Percentiles rank a stretch among this genome's conserved stretches.
Evolutionary conservation across 768 basidiomycete species (phyloP).

Genomic region (Mycena sanguinolenta): DNA sequence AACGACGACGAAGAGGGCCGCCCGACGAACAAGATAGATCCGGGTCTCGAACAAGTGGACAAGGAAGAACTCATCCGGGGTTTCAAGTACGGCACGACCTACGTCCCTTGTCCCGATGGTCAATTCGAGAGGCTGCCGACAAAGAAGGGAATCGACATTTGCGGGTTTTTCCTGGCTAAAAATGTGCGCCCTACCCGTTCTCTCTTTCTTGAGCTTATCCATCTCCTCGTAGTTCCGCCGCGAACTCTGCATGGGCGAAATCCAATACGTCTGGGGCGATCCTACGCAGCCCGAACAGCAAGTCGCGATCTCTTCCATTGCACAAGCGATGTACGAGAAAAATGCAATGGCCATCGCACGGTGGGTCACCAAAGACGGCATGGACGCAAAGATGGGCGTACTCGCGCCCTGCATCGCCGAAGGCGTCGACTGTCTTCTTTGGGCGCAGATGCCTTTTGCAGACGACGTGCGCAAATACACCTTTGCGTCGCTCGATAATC

Average conservation of each 20-base stretch:
- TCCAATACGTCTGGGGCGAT: conserved; percentile 89
- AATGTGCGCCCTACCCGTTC: conserved; percentile 61
- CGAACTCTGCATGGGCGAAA: conserved; percentile 85
- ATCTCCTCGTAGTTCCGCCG: conserved; percentile 75
- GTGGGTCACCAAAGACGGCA: conserved; percentile 80
- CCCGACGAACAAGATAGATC: conserved; percentile 48
- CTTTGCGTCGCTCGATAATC: conserved; percentile 83
- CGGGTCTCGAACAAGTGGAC: conserved; percentile 69
- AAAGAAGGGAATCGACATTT: conserved; percentile 87
- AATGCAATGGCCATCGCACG: conserved; percentile 83
- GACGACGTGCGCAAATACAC: conserved; percentile 92
- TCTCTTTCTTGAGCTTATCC: not conserved
- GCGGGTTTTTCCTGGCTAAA: conserved; percentile 80
- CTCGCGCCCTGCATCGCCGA: conserved; percentile 73
- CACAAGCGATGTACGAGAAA: conserved; percentile 82
- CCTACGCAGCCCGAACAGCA: conserved; percentile 75
- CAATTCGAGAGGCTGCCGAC: conserved; percentile 83
- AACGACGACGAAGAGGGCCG: conserved; percentile 44
- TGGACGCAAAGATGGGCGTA: conserved; percentile 90
- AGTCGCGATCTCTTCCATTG: conserved; percentile 88
- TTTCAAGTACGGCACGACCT: conserved; percentile 92
- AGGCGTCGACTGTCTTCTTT: conserved; percentile 84
- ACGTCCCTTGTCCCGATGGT: conserved; percentile 89
- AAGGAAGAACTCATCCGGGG: conserved; percentile 85
- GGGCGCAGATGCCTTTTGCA: conserved; percentile 96